These are phyloP conservation scores for Schizothecium vesticola DNA, from an alignment of 495 filamentous ascomycete species.

Conservation along the genomic window DNA sequence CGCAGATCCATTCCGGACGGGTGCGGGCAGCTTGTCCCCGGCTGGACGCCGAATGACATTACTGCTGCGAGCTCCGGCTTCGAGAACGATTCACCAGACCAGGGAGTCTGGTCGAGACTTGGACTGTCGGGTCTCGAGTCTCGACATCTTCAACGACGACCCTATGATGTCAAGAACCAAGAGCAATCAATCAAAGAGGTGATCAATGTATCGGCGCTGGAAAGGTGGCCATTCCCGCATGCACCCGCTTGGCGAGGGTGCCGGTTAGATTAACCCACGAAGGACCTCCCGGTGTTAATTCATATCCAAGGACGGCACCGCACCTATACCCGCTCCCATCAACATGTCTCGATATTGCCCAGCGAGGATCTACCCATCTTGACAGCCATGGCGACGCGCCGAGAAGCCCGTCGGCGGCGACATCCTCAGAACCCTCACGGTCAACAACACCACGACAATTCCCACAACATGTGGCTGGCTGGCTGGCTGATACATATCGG, in stretches of 20 bases:
- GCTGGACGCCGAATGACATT: neutral
- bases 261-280: slow-evolving; percentile 4
- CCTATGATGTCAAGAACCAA: slow-evolving; percentile 8
- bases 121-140: neutral
- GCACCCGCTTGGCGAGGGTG: slow-evolving; percentile 7
- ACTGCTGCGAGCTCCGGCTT: neutral
- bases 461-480: neutral
- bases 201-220: neutral
- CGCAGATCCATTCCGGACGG: slow-evolving; percentile 8
- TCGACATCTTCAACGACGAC: neutral
- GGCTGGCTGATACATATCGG: neutral
- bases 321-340: neutral
- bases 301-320: neutral
- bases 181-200: slow-evolving; percentile 1
- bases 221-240: neutral
- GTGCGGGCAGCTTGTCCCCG: neutral
- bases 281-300: slow-evolving; percentile 8
- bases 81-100: slow-evolving; percentile 2
- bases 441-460: neutral
- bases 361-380: neutral
- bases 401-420: neutral
- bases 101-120: neutral
- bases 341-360: neutral
- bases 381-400: neutral
- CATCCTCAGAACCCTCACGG: neutral